phyloP scores from a whole-genome alignment of 306 rosid species.

The Cicer bijugum region DNA sequence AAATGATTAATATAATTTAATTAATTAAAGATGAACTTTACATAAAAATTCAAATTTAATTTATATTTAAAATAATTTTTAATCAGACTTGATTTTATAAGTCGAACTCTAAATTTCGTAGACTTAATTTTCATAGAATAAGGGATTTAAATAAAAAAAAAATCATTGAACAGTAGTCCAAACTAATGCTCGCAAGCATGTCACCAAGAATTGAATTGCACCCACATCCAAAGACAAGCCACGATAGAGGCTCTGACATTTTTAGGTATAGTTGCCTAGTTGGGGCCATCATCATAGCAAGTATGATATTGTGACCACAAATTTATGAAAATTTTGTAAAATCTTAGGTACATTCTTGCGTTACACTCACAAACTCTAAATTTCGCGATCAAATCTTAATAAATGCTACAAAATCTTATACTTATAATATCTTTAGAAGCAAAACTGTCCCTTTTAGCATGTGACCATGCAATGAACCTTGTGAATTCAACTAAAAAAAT shows the following conservation, averaged over 20 bases:
- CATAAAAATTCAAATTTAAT: too few relatives aligned
- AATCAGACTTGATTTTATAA: too few relatives aligned
- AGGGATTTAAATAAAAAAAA: too few relatives aligned
- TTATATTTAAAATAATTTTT: too few relatives aligned
- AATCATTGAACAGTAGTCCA: too few relatives aligned
- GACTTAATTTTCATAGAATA: too few relatives aligned
- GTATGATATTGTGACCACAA: conserved; percentile 38
- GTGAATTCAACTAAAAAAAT: conserved; percentile 44
- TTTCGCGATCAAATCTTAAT: conserved; percentile 31
- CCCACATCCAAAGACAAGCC: conserved; percentile 33
- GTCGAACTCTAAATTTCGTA: too few relatives aligned
- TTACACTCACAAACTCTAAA: conserved; percentile 46
- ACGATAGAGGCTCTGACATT: conserved; percentile 35
- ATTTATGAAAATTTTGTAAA: conserved; percentile 11
- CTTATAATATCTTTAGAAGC: conserved; percentile 38
- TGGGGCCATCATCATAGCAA: conserved; percentile 30
- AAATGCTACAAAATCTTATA: conserved; percentile 9
- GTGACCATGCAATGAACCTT: conserved; percentile 51
- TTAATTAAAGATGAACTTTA: too few relatives aligned
- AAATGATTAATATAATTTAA: too few relatives aligned
- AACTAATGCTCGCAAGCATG: too few relatives aligned
- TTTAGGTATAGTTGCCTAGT: conserved; percentile 32
- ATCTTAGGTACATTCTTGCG: conserved; percentile 35
- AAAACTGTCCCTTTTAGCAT: conserved; percentile 47
- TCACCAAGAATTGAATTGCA: conserved; percentile 25